These are phyloP conservation scores for Lolium perenne DNA, from an alignment of 176 grass and related monocot genomes.

Conservation along the genomic window DNA sequence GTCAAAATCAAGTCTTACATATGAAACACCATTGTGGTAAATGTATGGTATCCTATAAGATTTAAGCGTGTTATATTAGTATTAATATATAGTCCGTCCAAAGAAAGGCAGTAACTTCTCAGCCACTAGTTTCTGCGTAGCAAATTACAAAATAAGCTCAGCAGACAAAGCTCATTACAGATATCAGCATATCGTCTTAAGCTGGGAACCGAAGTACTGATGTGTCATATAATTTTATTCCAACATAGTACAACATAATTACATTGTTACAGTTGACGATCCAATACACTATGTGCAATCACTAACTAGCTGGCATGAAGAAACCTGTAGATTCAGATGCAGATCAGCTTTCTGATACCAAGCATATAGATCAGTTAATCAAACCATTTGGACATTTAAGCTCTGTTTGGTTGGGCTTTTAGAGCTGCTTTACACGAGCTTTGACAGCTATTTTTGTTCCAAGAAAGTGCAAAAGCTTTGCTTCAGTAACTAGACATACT, in stretches of 20 bases:
- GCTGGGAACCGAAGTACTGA: background rate
- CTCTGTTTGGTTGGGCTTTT: background rate
- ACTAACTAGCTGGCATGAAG: background rate
- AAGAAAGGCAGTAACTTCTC: background rate
- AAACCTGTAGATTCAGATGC: slow-evolving; percentile 4
- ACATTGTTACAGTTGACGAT: slow-evolving; percentile 12
- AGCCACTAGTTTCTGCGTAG: background rate
- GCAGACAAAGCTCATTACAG: background rate
- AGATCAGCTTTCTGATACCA: background rate
- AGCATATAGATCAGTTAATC: background rate
- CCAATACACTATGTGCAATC: slow-evolving; percentile 11
- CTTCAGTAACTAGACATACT: slow-evolving; percentile 2
- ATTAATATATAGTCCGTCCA: background rate
- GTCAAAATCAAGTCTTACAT: background rate
- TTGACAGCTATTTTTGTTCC: background rate
- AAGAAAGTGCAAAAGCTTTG: slow-evolving; percentile 1
- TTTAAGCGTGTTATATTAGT: background rate
- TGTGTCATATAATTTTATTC: background rate
- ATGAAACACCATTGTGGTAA: background rate
- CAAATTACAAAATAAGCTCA: background rate
- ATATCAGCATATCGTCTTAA: background rate
- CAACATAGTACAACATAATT: slow-evolving; percentile 1
- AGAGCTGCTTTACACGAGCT: background rate
- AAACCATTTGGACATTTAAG: background rate
- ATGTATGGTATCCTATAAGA: background rate